Conservation (phyloP, 169 alveolate genomes). For the Plasmodium vivax region DNA sequence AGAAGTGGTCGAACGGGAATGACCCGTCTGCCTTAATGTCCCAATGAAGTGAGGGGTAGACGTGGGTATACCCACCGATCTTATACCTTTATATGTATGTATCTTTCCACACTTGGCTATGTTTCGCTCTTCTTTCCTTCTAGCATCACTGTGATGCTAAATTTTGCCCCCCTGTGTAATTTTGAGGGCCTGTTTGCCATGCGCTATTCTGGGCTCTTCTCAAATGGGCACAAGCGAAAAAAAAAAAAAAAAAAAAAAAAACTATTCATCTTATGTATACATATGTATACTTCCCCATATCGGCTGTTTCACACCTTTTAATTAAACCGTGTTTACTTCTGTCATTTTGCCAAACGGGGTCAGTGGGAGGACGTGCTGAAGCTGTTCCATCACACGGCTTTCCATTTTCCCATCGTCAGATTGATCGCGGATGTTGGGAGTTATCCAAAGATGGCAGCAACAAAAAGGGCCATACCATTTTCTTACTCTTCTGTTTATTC, state of each 20-base stretch:
- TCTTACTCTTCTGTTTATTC: background rate
- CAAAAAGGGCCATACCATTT: background rate
- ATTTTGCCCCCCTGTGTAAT: background rate
- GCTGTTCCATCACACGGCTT: background rate
- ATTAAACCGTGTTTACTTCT: background rate
- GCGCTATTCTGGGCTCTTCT: background rate
- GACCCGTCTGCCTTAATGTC: background rate
- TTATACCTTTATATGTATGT: background rate
- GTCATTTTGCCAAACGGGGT: background rate
- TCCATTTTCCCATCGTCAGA: background rate
- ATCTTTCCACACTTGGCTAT: background rate
- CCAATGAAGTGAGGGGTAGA: background rate
- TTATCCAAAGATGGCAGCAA: background rate
- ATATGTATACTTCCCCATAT: background rate
- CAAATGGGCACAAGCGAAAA: background rate
- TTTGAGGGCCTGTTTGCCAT: background rate
- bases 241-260: background rate
- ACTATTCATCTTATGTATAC: background rate
- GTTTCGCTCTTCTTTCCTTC: background rate
- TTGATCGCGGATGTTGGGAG: background rate
- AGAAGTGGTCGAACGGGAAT: background rate
- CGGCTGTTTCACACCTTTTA: background rate
- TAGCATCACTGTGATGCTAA: background rate
- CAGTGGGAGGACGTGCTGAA: background rate
- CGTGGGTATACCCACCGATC: background rate